Percentiles rank a stretch among this genome's conserved stretches.
Evolutionary conservation across 1,139 yeast genomes (phyloP).

Genomic region (Diutina ranongensis): DNA sequence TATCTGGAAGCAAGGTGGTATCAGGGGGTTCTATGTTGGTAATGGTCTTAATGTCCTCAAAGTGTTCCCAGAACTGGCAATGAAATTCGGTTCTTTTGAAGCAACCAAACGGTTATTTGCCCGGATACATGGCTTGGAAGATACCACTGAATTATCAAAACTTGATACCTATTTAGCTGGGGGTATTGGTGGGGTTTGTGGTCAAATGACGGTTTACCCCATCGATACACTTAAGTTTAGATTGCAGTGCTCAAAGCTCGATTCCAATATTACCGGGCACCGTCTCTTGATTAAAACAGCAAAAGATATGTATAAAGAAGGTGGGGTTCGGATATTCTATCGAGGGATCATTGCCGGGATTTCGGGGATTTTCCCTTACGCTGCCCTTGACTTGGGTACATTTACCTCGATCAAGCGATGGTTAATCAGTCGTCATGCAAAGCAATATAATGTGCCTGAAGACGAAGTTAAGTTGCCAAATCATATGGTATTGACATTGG

Average conservation of each 20-base stretch:
- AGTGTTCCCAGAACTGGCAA: slow-evolving; percentile 95
- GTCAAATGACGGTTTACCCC: slow-evolving; percentile 90
- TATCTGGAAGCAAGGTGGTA: slow-evolving; percentile 81
- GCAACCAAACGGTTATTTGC: slow-evolving; percentile 70
- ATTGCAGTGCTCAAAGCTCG: slow-evolving; percentile 66
- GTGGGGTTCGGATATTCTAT: slow-evolving; percentile 71
- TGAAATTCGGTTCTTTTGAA: slow-evolving; percentile 94
- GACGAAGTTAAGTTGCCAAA: slow-evolving; percentile 71
- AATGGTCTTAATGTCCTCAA: slow-evolving; percentile 89
- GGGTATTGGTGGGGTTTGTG: slow-evolving; percentile 89
- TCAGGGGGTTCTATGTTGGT: slow-evolving; percentile 83
- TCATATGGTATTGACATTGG: slow-evolving; percentile 71
- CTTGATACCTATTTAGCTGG: slow-evolving; percentile 82
- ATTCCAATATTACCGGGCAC: slow-evolving; percentile 47
- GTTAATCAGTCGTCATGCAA: slow-evolving; percentile 56
- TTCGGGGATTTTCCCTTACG: slow-evolving; percentile 93
- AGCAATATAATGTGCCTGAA: slow-evolving; percentile 31
- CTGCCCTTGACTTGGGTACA: slow-evolving; percentile 91
- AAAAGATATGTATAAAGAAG: slow-evolving; percentile 62
- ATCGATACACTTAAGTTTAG: slow-evolving; percentile 90
- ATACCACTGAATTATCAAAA: slow-evolving; percentile 62
- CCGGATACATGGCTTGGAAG: slow-evolving; percentile 64
- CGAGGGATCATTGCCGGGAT: slow-evolving; percentile 83
- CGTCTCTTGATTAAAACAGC: slow-evolving; percentile 56
- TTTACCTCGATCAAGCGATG: slow-evolving; percentile 77